Base-by-base conservation (phyloP, 176 grass and related monocot genomes). In the Aegilops umbellulata region DNA sequence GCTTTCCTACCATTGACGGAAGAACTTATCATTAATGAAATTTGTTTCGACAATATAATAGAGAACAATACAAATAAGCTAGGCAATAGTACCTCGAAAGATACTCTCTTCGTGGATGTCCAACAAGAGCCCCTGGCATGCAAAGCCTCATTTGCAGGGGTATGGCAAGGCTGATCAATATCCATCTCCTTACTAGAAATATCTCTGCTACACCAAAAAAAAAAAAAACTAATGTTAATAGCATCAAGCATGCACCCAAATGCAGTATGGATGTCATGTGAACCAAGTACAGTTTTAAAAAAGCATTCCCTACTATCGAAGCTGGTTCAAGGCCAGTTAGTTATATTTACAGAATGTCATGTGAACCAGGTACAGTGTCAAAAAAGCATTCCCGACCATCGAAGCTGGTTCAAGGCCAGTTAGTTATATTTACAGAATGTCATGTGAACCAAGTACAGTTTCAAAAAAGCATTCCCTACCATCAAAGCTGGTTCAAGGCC, bases 21-120 rank as follows among this genome's bases (percentile, higher is more conserved):
- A 80, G 30, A 88, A 71, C n/a, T 30, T 16, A 91, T 79, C n/a
- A 84, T 17, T 71, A 84, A 62, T 62, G 2, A 23, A 58, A 68
- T 17, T 38, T 83, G 44, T 24, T n/a, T 30, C 51, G 2, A 74
- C 11, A 22, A 74, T 80, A 80, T 75, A 53, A 41, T 66, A 80
- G 1, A 60, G 69, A 83, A 55, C 1, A 10, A 36, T 77, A 25
- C 12, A 73, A 74, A 79, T 81, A 83, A 29, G 57, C 7, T 80
- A 88, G 34, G 5, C 3, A 31, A 31, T 20, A 19, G 31, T 88
- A 95, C 93, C 93, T 92, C 87, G 39, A 86, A 49, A 85, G 31
- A 24, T 65, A 77, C 41, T 83, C 79, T 78, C 51, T 49, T 80
- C 12, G 39, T 66, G 25, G 63, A 86, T 86, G 39, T 39, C 49